A percentile compares a stretch with the other conserved stretches of the same genome.
Evolutionary conservation across 352 stramenopile genomes (phyloP).

Genomic region (Peronosclerospora sorghi): DNA sequence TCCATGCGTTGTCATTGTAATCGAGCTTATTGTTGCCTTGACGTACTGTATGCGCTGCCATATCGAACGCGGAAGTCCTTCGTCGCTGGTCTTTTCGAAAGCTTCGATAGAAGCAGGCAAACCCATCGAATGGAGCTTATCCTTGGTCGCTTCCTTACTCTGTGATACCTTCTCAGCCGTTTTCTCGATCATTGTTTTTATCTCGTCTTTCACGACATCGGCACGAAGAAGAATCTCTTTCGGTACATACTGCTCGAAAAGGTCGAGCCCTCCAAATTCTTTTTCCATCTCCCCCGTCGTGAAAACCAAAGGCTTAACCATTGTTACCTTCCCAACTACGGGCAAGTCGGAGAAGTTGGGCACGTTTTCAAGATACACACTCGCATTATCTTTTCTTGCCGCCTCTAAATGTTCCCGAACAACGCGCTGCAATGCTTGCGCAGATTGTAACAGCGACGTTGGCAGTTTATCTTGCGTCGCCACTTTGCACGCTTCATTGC

Average conservation of each 20-base stretch:
- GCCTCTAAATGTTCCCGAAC: no score
- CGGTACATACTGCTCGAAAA: slow-evolving; percentile 64
- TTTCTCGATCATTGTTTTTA: slow-evolving; percentile 29
- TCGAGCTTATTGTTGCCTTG: slow-evolving; percentile 23
- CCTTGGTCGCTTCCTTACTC: slow-evolving; percentile 39
- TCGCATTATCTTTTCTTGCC: slow-evolving; percentile 71
- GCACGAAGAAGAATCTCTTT: slow-evolving; percentile 38
- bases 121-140: slow-evolving; percentile 41
- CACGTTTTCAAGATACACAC: no score
- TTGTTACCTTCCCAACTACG: no score
- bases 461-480: no score
- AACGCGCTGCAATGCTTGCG: no score
- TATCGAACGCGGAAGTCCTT: slow-evolving; percentile 39
- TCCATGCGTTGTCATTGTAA: slow-evolving; percentile 9
- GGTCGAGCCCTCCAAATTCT: slow-evolving; percentile 42
- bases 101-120: no score
- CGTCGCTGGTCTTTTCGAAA: no score
- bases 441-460: no score
- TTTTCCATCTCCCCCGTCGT: slow-evolving; percentile 45
- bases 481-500: no score
- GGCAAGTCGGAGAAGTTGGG: no score
- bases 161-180: slow-evolving; percentile 32
- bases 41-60: no score
- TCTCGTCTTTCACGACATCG: slow-evolving; percentile 35
- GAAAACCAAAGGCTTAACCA: no score